A percentile compares a stretch with the other conserved stretches of the same genome.
Evolutionary conservation across 495 filamentous ascomycete species (phyloP).

Genomic region (Podospora didyma): DNA sequence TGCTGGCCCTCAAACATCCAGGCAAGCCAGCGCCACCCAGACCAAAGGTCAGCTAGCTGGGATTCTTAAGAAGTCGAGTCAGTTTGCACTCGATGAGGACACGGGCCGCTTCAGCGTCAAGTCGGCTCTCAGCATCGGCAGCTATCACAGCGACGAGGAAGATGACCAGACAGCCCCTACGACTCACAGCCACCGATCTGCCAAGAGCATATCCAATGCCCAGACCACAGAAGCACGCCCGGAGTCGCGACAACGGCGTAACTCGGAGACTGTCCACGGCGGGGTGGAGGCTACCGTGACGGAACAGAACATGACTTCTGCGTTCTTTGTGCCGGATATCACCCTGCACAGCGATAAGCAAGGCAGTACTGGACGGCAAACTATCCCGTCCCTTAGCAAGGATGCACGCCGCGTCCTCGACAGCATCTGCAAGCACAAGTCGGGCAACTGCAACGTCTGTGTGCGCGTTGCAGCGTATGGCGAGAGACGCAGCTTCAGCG

Average conservation of each 20-base stretch:
- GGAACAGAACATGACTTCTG: slow-evolving; percentile 73
- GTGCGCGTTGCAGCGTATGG: slow-evolving; percentile 51
- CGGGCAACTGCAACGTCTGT: slow-evolving; percentile 71
- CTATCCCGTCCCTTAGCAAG: slow-evolving; percentile 39
- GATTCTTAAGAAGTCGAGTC: slow-evolving; percentile 43
- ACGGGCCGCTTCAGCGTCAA: slow-evolving; percentile 42
- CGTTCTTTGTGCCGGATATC: slow-evolving; percentile 56
- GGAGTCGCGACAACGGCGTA: slow-evolving; percentile 26
- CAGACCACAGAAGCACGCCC: slow-evolving; percentile 15
- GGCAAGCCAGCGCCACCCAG: slow-evolving; percentile 2
- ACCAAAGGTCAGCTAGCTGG: slow-evolving; percentile 30
- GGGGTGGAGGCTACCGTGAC: slow-evolving; percentile 19
- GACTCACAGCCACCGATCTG: slow-evolving; percentile 13
- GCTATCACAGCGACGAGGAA: slow-evolving; percentile 25
- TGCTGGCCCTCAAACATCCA: slow-evolving; percentile 15
- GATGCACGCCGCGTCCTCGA: slow-evolving; percentile 57
- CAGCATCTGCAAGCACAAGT: slow-evolving; percentile 58
- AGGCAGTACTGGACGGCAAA: not conserved
- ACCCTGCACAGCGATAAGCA: slow-evolving; percentile 35
- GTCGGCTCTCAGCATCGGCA: slow-evolving; percentile 34
- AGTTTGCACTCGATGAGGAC: slow-evolving; percentile 31
- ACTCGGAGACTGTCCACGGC: slow-evolving; percentile 27
- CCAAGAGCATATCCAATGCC: slow-evolving; percentile 12
- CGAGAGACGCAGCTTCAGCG: slow-evolving; percentile 14
- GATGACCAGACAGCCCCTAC: slow-evolving; percentile 9